A percentile compares a stretch with the other conserved stretches of the same genome.
These are phyloP conservation scores for Torulaspora delbrueckii DNA, from an alignment of 805 yeast genomes.

Conservation along the genomic window DNA sequence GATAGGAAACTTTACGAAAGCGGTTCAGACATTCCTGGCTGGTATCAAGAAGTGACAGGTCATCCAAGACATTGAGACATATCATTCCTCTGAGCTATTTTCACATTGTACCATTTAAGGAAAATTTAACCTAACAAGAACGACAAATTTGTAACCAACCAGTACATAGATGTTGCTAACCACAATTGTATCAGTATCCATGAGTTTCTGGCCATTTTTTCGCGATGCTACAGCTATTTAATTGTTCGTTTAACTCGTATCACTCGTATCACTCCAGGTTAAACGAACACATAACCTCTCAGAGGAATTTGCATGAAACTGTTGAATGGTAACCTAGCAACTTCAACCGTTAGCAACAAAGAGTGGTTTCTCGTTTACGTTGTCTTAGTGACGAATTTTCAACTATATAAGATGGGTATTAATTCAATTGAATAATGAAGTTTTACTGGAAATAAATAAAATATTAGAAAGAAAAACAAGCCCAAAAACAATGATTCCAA, in stretches of 20 bases:
- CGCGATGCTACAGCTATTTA: neutral
- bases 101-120: neutral
- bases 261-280: neutral
- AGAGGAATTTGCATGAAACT: conserved; percentile 8
- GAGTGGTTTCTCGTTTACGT: neutral
- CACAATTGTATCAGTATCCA: neutral
- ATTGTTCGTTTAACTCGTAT: conserved; percentile 5
- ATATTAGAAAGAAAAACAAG: neutral
- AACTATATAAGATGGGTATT: neutral
- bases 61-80: conserved; percentile 35
- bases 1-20: conserved; percentile 73
- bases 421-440: neutral
- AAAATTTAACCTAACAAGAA: neutral
- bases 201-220: neutral
- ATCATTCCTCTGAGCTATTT: neutral
- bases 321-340: neutral
- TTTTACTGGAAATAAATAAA: neutral
- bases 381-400: neutral
- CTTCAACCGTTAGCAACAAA: neutral
- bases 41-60: conserved; percentile 65
- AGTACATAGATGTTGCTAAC: conserved; percentile 3
- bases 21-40: conserved; percentile 90
- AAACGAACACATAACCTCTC: conserved; percentile 2
- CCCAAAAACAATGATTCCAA: conserved; percentile 14
- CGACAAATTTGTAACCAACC: conserved; percentile 2